Base-by-base conservation (phyloP, 164 flowering plant genomes). In the Chloranthus sessilifolius region DNA sequence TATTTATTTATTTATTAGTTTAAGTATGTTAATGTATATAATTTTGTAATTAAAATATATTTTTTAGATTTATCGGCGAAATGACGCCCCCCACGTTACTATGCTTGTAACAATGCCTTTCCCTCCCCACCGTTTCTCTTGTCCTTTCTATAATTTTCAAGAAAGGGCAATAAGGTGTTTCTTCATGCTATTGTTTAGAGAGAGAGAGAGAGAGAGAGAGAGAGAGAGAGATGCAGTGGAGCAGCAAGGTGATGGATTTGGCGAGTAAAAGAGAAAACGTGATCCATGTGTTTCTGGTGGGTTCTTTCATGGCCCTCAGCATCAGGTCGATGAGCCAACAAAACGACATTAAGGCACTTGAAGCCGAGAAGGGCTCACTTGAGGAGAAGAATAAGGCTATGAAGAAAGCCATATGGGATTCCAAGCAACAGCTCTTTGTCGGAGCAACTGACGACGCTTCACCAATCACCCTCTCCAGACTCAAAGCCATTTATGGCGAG, bases 391-490 rank as follows among this genome's bases (percentile, higher is more conserved):
- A 90, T 64, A 86, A 86, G 56, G 53, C 75, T 26, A 45, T 79
- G 53, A 86, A 72, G 68, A 71, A 63, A 39, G 42, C 79, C 39
- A 66, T 82, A 45, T 90, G 91, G 91, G 78, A 79, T 22, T 84
- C 83, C 88, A 90, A 84, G 60, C 94, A 90, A 44, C 76, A 74
- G 55, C 85, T 90, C 45, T 81, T 53, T 59, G 68, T 73, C 10
- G 85, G 83, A 42, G 80, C 90, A 42, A 14, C 64, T 2, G 15
- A 65, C 14, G 55, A 16, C 20, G 34, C 41, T 1, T 60, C 72
- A 26, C 46, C 69, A 0, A 69, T 83, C 15, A 70, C 88, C 28
- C 79, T 84, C 27, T 46, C 74, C 35, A 63, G 52, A 15, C 69
- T 84, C 56, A 72, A 74, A 57, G 55, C 75, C 60, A 77, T 84